Percentiles rank a stretch among this genome's conserved stretches.
phyloP scores from a whole-genome alignment of 148 eudicot species.

The Nyssa sinensis region DNA sequence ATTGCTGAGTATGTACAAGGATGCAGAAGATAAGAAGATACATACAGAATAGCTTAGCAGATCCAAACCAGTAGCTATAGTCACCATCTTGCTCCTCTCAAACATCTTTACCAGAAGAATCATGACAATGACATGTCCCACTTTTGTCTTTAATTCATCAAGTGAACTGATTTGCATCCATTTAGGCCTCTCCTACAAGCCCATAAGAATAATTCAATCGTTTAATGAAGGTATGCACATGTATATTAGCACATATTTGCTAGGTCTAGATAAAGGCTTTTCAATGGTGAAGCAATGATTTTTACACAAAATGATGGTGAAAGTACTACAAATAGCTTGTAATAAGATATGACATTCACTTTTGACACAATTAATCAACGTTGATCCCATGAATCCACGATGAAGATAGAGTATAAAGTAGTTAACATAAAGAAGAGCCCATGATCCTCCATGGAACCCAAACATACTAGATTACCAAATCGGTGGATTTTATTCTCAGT shows the following conservation, averaged over 20 bases:
- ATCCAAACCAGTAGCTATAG: slow-evolving; percentile 83
- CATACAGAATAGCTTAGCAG: slow-evolving; percentile 78
- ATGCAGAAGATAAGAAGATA: slow-evolving; percentile 91
- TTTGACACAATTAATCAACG: no score
- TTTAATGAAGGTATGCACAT: background rate
- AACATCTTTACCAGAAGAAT: slow-evolving; percentile 95
- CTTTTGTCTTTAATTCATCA: slow-evolving; percentile 88
- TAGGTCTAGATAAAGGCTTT: background rate
- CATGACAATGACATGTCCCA: slow-evolving; percentile 96
- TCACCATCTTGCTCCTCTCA: slow-evolving; percentile 97
- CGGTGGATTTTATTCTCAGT: no score
- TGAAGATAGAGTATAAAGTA: no score
- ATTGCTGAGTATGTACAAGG: slow-evolving; percentile 83
- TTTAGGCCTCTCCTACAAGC: slow-evolving; percentile 76
- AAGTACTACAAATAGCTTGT: no score
- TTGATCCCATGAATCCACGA: no score
- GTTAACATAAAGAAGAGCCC: no score
- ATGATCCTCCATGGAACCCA: no score
- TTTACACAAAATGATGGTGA: background rate
- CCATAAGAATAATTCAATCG: background rate
- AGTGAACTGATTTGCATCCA: slow-evolving; percentile 98
- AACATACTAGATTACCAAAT: no score
- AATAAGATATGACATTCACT: no score
- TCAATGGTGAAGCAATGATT: background rate
- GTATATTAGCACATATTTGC: background rate